Conservation (phyloP, 768 basidiomycete genomes). For the Hygrophoropsis aurantiaca region DNA sequence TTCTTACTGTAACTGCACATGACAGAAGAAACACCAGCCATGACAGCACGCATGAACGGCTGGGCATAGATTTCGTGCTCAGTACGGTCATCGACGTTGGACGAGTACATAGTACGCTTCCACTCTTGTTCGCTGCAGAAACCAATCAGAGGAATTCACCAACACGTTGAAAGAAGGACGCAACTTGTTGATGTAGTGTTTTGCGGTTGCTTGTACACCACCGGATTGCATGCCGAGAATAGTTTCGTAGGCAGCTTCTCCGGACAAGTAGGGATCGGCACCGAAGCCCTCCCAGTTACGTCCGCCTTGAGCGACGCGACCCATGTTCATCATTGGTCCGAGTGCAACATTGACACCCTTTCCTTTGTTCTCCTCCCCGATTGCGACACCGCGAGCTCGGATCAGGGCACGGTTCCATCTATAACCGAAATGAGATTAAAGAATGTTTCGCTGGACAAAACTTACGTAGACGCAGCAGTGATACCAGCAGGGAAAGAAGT, state of each 20-base stretch:
- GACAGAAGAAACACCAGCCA: constrained; percentile 63
- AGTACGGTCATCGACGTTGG: constrained; percentile 41
- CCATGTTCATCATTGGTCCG: constrained; percentile 87
- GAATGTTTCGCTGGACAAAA: constrained; percentile 9
- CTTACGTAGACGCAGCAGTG: constrained; percentile 78
- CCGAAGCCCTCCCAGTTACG: constrained; percentile 97
- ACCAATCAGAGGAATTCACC: neutral
- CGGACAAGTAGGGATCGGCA: constrained; percentile 83
- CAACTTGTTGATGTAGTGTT: constrained; percentile 78
- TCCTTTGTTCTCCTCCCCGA: constrained; percentile 80
- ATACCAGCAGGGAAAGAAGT: constrained; percentile 85
- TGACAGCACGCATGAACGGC: constrained; percentile 59
- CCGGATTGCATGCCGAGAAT: constrained; percentile 75
- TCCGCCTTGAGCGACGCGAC: constrained; percentile 73
- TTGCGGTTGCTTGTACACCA: constrained; percentile 88
- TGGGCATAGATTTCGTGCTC: constrained; percentile 59
- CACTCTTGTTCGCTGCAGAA: constrained; percentile 35
- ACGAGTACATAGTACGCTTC: constrained; percentile 31
- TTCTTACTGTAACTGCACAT: constrained; percentile 64
- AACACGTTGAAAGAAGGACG: neutral
- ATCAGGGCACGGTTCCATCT: constrained; percentile 80
- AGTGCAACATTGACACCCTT: constrained; percentile 86
- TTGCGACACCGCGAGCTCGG: constrained; percentile 69
- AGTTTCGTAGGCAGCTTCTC: constrained; percentile 76
- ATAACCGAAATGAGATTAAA: neutral